A percentile compares a stretch with the other conserved stretches of the same genome.
Evolutionary conservation across 345 rosid genomes (phyloP).

Genomic region (Gossypium turneri): DNA sequence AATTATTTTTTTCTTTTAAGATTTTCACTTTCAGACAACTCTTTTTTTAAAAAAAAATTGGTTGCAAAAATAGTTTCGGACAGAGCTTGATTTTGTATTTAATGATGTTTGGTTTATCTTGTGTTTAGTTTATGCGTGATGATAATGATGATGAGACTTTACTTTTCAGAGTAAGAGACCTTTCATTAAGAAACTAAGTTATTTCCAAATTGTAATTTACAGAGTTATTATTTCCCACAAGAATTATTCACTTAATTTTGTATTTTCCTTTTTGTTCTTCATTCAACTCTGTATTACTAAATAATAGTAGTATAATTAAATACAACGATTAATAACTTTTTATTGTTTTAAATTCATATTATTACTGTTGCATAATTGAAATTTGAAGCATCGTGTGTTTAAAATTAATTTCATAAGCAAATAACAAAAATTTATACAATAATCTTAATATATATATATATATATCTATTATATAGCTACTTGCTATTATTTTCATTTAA

Average conservation of each 20-base stretch:
- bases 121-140: not conserved
- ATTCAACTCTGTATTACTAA: not conserved
- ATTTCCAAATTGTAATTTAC: not conserved
- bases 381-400: no score
- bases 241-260: not conserved
- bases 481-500: not conserved
- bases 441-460: no score
- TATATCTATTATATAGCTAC: no score
- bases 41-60: no score
- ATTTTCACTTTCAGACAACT: no score
- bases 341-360: no score
- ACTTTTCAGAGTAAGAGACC: not conserved
- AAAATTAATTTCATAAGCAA: no score
- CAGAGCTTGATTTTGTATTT: not conserved
- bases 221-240: not conserved
- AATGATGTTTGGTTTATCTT: not conserved
- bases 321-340: no score
- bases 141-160: not conserved
- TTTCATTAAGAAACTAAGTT: not conserved
- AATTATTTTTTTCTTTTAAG: not conserved
- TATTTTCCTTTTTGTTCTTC: not conserved
- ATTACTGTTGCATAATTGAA: no score
- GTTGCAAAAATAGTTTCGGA: not conserved
- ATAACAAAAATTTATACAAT: no score
- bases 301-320: no score